Evolutionary conservation across 2,329 filamentous ascomycete genomes (phyloP).

Genomic region (Trichophyton simii): DNA sequence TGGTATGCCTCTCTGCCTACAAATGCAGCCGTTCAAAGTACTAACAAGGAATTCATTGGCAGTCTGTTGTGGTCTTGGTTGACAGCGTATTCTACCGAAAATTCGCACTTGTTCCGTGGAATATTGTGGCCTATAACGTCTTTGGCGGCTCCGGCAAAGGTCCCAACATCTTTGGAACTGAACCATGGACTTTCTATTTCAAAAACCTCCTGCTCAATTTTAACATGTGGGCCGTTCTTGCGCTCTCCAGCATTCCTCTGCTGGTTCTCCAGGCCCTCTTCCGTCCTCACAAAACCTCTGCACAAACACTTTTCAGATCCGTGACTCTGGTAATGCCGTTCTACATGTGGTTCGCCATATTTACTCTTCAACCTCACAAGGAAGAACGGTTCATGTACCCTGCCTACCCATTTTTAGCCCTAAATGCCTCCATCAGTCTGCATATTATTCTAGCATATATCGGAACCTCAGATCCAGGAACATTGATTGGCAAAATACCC

Average conservation of each 20-base stretch:
- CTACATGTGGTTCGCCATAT: conserved; percentile 88
- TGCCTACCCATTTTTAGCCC: conserved; percentile 74
- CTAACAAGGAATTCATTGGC: conserved; percentile 17
- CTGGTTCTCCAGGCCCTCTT: conserved; percentile 60
- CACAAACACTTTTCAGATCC: conserved; percentile 60
- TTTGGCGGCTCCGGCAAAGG: conserved; percentile 67
- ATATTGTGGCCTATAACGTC: conserved; percentile 92
- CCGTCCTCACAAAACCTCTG: conserved; percentile 48
- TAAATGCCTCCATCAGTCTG: conserved; percentile 75
- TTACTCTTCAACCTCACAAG: conserved; percentile 87
- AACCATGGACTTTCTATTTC: conserved; percentile 94
- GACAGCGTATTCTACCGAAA: conserved; percentile 81
- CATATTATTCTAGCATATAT: conserved; percentile 68
- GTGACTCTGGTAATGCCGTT: conserved; percentile 72
- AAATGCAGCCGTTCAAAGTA: not conserved
- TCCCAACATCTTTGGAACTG: conserved; percentile 85
- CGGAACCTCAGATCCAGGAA: conserved; percentile 56
- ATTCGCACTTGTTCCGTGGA: conserved; percentile 65
- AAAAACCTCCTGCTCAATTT: conserved; percentile 88
- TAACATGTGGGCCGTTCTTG: conserved; percentile 83
- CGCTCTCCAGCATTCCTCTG: conserved; percentile 60
- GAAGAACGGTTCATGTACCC: conserved; percentile 99
- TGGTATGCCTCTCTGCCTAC: conserved; percentile 40
- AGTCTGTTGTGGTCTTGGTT: conserved; percentile 57
- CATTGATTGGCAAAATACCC: conserved; percentile 58